Conservation (phyloP, 192 early-diverging fungal species). For the Coemansia sp. region DNA sequence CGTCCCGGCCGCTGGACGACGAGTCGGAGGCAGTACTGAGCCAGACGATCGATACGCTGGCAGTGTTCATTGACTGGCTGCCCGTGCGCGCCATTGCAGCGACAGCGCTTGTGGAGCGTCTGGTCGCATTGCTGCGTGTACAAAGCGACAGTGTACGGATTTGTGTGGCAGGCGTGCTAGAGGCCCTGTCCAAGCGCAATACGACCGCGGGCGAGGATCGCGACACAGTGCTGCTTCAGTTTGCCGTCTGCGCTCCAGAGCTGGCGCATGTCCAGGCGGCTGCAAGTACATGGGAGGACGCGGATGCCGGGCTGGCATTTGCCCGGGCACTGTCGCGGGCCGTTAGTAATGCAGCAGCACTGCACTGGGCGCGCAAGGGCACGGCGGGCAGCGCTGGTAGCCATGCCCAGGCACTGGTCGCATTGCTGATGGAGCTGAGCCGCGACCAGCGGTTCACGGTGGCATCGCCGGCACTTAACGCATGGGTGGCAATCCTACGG, state of each 20-base stretch:
- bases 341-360: conserved; percentile 7
- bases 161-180: conserved; percentile 13
- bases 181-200: conserved; percentile 25
- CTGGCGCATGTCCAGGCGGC: conserved; percentile 8
- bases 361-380: conserved; percentile 44
- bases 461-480: conserved; percentile 12
- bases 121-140: conserved; percentile 12
- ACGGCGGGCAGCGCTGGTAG: conserved; percentile 2
- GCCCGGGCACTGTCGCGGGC: conserved; percentile 12
- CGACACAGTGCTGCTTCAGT: conserved; percentile 25
- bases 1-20: background rate
- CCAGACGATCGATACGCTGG: conserved; percentile 9
- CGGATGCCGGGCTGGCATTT: conserved; percentile 15
- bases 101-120: conserved; percentile 9
- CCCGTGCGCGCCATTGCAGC: conserved; percentile 24
- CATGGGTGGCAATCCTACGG: conserved; percentile 24
- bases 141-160: conserved; percentile 14
- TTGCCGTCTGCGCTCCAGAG: too few relatives aligned
- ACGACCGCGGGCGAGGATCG: conserved; percentile 15
- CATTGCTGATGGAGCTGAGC: conserved; percentile 22
- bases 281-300: conserved; percentile 16
- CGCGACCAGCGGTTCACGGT: conserved; percentile 27
- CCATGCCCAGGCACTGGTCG: conserved; percentile 7
- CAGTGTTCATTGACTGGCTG: conserved; percentile 35
- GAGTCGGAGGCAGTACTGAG: conserved; percentile 4